Evolutionary conservation across 306 rosid species (phyloP), one percentile per base, ranked within the genome.

Genomic region (Rubus idaeus): DNA sequence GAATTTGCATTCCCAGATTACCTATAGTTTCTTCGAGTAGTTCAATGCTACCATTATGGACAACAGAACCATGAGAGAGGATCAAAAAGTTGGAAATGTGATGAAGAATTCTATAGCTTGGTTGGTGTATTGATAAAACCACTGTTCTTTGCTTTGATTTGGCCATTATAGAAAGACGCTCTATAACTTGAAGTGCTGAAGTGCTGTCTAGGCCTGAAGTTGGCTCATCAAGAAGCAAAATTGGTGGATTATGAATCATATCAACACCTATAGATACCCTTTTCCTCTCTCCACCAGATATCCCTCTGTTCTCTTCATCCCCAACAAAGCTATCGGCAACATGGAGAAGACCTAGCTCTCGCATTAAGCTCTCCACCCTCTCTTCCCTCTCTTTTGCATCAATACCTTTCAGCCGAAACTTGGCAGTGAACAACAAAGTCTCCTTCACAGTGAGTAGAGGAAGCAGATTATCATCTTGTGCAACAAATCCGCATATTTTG

Each of bases 201-300:
- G 81, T 68, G 81, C 95, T 91, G 50, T 93, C 98, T 16, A 93
- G 85, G 39, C 97, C 95, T 26, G 97, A 91, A 45, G 98, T 91
- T 75, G 98, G 97, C 23, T 93, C 98, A 87, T 93, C 96, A 6
- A 94, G 84, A 60, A 94, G 80, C 60, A 94, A 74, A 87, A 93
- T 84, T 55, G 87, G 83, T 47, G 98, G 97, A 20, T 93, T 86
- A 58, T 91, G 92, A 77, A 93, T 91, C 90, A 93, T 89, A 30
- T 93, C 98, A 64, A 93, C 89, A 8, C 95, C 97, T 63, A 93
- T 93, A 18, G 98, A 93, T 2, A 91, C 98, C 83, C 97, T 88
- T 83, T 91, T 91, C 80, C 89, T 90, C 64, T 91, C 98, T 21
- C 98, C 97, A 46, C 98, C 93, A 37, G 98, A 93, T 13, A 91